phyloP scores from a whole-genome alignment of 2,329 filamentous ascomycete genomes.

The Phialemoniopsis sp. region DNA sequence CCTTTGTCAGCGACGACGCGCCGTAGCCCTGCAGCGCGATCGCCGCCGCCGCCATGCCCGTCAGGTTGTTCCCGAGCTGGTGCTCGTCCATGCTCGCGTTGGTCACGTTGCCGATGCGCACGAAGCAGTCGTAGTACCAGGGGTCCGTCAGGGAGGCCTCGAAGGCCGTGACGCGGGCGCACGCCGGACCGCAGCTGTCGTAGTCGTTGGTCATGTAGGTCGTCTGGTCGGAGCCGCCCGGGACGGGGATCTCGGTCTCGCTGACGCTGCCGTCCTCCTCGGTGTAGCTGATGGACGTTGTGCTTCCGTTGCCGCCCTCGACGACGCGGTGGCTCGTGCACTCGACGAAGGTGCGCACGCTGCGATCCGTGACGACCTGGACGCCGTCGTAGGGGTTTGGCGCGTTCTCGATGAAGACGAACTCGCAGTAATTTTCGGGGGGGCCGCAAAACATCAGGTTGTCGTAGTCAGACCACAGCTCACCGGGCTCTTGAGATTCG shows the following conservation, averaged over 20 bases:
- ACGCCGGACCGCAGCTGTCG: conserved; percentile 15
- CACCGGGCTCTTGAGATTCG: conserved; percentile 20
- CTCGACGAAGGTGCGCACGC: conserved; percentile 17
- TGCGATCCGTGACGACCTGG: conserved; percentile 24
- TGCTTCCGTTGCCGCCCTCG: conserved; percentile 22
- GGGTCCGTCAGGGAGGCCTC: conserved; percentile 27
- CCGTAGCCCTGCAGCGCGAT: conserved; percentile 36
- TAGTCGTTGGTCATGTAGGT: conserved; percentile 27
- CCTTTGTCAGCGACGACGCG: conserved; percentile 12
- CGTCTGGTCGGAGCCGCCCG: conserved; percentile 25
- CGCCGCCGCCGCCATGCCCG: conserved; percentile 23
- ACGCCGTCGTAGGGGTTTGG: conserved; percentile 4
- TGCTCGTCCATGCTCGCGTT: conserved; percentile 4
- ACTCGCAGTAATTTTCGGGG: conserved; percentile 16
- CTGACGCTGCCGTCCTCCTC: conserved; percentile 11
- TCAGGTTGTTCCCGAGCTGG: conserved; percentile 25
- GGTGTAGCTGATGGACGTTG: conserved; percentile 18
- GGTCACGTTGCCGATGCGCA: conserved; percentile 24
- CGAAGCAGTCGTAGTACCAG: conserved; percentile 37
- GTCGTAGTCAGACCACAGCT: conserved; percentile 21
- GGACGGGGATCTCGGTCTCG: conserved; percentile 14
- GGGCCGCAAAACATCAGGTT: too few species aligned
- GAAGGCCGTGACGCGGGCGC: conserved; percentile 26
- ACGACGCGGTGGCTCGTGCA: conserved; percentile 26
- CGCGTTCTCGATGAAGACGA: conserved; percentile 29